Conservation (phyloP, 441 rosid species). For the Syzygium malaccense region DNA sequence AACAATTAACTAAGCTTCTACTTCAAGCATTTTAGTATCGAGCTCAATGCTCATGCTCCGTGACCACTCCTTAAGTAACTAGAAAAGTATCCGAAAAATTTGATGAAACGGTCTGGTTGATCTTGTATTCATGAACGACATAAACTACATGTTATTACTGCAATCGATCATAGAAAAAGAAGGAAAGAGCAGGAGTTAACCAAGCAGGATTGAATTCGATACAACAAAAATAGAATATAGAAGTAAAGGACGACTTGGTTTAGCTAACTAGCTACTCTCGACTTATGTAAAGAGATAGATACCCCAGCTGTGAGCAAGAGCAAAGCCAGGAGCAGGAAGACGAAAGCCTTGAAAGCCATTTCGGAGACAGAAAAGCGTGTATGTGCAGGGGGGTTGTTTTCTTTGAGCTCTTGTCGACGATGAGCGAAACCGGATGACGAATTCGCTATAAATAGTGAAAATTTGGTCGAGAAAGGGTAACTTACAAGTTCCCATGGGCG, state of each 20-base stretch:
- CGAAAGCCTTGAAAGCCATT: neutral
- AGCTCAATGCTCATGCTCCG: neutral
- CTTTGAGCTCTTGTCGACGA: neutral
- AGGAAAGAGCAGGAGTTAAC: neutral
- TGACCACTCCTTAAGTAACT: neutral
- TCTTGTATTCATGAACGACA: neutral
- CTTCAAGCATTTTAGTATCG: neutral
- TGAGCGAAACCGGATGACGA: neutral
- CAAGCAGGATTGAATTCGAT: neutral
- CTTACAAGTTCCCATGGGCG: neutral
- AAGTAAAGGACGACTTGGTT: neutral
- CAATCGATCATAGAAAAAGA: neutral
- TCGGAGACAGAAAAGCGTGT: neutral
- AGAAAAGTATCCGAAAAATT: neutral
- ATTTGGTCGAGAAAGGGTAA: neutral
- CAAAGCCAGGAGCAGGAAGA: neutral
- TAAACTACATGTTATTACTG: neutral
- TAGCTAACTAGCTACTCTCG: neutral
- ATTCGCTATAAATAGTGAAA: neutral
- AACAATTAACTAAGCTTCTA: neutral
- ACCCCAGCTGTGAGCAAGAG: neutral
- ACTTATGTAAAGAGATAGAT: neutral
- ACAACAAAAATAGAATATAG: neutral
- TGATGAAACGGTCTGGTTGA: neutral
- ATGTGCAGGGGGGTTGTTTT: neutral